Evolutionary conservation across 106 monocot species (phyloP).

Genomic region (Ottelia alismoides): DNA sequence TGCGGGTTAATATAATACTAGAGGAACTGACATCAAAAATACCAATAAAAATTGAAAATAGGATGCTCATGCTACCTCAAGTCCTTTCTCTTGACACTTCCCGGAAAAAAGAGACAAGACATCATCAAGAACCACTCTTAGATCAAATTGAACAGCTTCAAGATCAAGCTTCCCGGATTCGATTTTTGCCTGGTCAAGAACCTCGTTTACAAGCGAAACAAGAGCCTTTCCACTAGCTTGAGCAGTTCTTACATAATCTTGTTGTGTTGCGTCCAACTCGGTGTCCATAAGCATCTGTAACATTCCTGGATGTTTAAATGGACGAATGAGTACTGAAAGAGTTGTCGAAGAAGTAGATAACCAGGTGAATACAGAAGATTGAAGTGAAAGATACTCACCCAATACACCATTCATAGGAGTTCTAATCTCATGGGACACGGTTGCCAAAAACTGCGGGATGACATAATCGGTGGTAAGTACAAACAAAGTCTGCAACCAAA

Average conservation of each 20-base stretch:
- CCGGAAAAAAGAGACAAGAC: conserved; percentile 85
- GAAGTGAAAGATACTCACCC: too few species aligned
- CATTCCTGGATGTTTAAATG: conserved; percentile 47
- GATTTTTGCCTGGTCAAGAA: conserved; percentile 97
- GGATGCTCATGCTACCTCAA: conserved; percentile 73
- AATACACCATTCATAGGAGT: conserved; percentile 99
- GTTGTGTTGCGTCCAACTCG: conserved; percentile 79
- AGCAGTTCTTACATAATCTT: conserved; percentile 96
- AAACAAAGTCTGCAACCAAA: not conserved
- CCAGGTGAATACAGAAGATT: too few species aligned
- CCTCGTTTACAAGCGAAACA: conserved; percentile 94
- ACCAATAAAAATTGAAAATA: conserved; percentile 10
- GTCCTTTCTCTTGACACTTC: conserved; percentile 92
- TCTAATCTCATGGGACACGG: conserved; percentile 99
- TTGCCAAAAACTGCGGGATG: conserved; percentile 81
- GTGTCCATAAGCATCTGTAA: conserved; percentile 99
- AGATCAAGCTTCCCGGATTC: conserved; percentile 99
- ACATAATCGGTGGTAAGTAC: not conserved
- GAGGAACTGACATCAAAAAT: not conserved
- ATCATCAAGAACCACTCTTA: conserved; percentile 80
- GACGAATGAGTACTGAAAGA: not conserved
- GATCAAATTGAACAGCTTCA: conserved; percentile 81
- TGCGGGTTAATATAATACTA: not conserved
- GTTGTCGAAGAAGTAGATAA: conserved; percentile 1
- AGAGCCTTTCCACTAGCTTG: conserved; percentile 96